These are phyloP conservation scores for Hebeloma cylindrosporum DNA, from an alignment of 768 basidiomycete species.

Conservation along the genomic window DNA sequence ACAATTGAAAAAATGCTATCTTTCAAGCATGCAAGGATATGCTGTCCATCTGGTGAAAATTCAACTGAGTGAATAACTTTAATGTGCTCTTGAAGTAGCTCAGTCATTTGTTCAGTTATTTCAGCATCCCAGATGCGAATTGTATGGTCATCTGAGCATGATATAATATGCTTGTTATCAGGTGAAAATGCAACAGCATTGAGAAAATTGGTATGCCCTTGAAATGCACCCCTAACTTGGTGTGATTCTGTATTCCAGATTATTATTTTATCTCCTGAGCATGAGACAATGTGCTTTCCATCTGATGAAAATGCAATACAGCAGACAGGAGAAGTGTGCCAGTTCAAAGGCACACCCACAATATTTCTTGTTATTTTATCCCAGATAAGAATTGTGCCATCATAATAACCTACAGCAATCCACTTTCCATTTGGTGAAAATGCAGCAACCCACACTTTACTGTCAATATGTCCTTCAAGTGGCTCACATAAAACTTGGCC, in stretches of 20 bases:
- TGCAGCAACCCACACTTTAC: too few relatives aligned
- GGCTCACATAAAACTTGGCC: too few relatives aligned
- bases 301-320: slow-evolving; percentile 21
- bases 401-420: too few relatives aligned
- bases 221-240: slow-evolving; percentile 18
- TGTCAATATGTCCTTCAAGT: too few relatives aligned
- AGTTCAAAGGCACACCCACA: too few relatives aligned
- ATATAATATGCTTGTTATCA: slow-evolving; percentile 22
- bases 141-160: too few relatives aligned
- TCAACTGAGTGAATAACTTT: slow-evolving; percentile 38
- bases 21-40: slow-evolving; percentile 26
- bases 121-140: slow-evolving; percentile 26
- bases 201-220: slow-evolving; percentile 16
- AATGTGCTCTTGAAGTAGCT: too few relatives aligned
- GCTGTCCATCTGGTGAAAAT: slow-evolving; percentile 46
- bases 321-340: slow-evolving; percentile 16
- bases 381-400: too few relatives aligned
- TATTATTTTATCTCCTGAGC: too few relatives aligned
- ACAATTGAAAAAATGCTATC: too few relatives aligned
- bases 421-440: too few relatives aligned
- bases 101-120: slow-evolving; percentile 6
- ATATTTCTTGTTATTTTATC: too few relatives aligned
- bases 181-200: slow-evolving; percentile 22
- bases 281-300: slow-evolving; percentile 21
- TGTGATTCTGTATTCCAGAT: slow-evolving; percentile 19